Base-by-base conservation (phyloP, 306 rosid species). In the Quercus aquifolioides region DNA sequence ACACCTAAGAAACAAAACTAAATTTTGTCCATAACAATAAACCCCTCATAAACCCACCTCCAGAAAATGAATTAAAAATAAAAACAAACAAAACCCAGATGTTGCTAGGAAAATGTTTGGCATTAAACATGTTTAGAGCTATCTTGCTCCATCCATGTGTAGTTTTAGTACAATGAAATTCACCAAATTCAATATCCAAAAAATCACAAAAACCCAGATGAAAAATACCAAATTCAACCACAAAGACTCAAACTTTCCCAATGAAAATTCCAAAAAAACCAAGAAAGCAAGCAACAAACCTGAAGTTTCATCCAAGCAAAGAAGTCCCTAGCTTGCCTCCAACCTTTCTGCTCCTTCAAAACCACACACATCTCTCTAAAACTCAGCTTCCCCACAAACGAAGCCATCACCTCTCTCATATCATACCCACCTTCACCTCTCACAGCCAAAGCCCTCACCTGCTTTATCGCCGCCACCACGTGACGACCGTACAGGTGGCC, bases 301-400 rank as follows among this genome's bases (percentile, higher is more conserved):
- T 94, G 99, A 80, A 94, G 86, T 84, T 92, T 94, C 99, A 94
- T 94, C 99, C 99, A 94, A 67, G 81, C 77, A 81, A 94, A 92
- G 57, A 94, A 89, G 84, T 94, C 97, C 21, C 91, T 81, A 13
- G 80, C 99, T 74, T 94, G 99, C 83, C 91, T 87, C 99, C 99
- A 94, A 20, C 97, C 93, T 52, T 85, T 94, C 79, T 92, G 99
- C 76, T 92, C 99, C 86, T 94, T 94, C 25, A 94, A 90, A 21
- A 94, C 92, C 2, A 84, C 84, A 33, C 99, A 94, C 99, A 94
- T 94, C 84, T 94, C 99, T 74, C 91, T 83, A 46, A 88, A 94
- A 82, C 84, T 88, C 18, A 94, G 86, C 69, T 91, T 92, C 1
- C 94, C 94, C 18, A 92, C 97, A 71, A 92, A 94, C 0, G 95